These are phyloP conservation scores for Myxozyma neglecta DNA, from an alignment of 805 yeast genomes.

Conservation along the genomic window DNA sequence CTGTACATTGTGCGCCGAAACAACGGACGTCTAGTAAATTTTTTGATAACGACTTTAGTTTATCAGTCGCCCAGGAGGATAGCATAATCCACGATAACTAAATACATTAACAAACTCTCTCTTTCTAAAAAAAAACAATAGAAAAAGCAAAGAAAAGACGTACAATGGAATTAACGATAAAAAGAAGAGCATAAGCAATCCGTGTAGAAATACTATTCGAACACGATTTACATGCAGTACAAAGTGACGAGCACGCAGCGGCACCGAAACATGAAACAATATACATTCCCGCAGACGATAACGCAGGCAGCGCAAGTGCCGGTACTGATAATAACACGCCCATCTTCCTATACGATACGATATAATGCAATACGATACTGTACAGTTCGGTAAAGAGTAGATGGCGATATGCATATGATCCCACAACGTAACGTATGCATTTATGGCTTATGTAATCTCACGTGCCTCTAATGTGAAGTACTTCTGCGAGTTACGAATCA, in stretches of 20 bases:
- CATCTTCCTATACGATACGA: slow-evolving; percentile 34
- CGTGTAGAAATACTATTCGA: slow-evolving; percentile 81
- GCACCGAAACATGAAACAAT: slow-evolving; percentile 80
- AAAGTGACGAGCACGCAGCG: slow-evolving; percentile 68
- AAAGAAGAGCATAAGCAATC: slow-evolving; percentile 76
- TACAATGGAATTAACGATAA: slow-evolving; percentile 68
- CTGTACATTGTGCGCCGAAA: slow-evolving; percentile 79
- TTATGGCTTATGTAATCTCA: too few species aligned
- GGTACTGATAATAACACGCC: slow-evolving; percentile 47
- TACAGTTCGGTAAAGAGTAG: not conserved
- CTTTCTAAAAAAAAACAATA: not conserved
- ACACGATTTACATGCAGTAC: slow-evolving; percentile 57
- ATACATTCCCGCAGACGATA: slow-evolving; percentile 58
- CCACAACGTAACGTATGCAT: too few species aligned
- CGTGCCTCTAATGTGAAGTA: too few species aligned
- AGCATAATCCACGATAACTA: slow-evolving; percentile 85
- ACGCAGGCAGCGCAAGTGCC: slow-evolving; percentile 64
- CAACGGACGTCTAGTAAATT: slow-evolving; percentile 72
- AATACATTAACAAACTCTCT: not conserved
- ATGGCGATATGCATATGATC: not conserved
- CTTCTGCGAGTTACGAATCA: too few species aligned
- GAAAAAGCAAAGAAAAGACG: too few species aligned
- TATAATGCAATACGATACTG: not conserved
- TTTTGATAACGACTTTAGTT: slow-evolving; percentile 69
- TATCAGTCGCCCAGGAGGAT: slow-evolving; percentile 71